These are phyloP conservation scores for Petasospora rhodanensis DNA, from an alignment of 1,139 yeast species.

Conservation along the genomic window DNA sequence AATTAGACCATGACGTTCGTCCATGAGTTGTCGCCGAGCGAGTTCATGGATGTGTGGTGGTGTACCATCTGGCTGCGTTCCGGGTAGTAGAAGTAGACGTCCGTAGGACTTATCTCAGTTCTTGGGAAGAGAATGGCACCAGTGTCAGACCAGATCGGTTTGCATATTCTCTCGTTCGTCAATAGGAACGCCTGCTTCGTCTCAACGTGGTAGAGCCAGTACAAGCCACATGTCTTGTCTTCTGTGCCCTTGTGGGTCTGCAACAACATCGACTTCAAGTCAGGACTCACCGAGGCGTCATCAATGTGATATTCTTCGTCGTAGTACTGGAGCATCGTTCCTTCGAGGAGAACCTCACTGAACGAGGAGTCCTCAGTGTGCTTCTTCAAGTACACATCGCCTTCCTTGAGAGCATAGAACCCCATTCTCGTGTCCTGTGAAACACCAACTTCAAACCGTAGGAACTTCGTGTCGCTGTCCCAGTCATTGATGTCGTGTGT, in stretches of 20 bases:
- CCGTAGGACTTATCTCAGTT: slow-evolving; percentile 8
- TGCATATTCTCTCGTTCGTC: slow-evolving; percentile 34
- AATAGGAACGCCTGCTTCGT: slow-evolving; percentile 37
- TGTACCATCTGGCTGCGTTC: slow-evolving; percentile 8
- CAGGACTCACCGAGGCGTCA: slow-evolving; percentile 57
- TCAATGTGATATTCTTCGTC: slow-evolving; percentile 43
- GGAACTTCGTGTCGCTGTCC: slow-evolving; percentile 8
- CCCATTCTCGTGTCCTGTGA: slow-evolving; percentile 5
- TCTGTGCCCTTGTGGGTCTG: slow-evolving; percentile 67
- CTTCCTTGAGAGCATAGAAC: slow-evolving; percentile 8
- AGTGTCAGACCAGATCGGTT: slow-evolving; percentile 60
- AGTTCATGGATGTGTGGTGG: slow-evolving; percentile 3
- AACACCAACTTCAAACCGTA: too few species aligned
- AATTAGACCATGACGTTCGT: too few species aligned
- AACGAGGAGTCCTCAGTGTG: slow-evolving; percentile 40
- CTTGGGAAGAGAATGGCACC: slow-evolving; percentile 6
- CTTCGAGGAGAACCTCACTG: slow-evolving; percentile 44
- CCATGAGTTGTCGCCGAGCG: not conserved
- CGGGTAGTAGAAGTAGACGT: slow-evolving; percentile 7
- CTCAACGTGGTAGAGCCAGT: slow-evolving; percentile 54
- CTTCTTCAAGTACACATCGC: slow-evolving; percentile 13
- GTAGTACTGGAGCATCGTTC: slow-evolving; percentile 38
- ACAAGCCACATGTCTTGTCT: slow-evolving; percentile 76
- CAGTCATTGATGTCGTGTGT: slow-evolving; percentile 3
- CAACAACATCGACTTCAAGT: slow-evolving; percentile 51